phyloP scores from a whole-genome alignment of 805 yeast species.

The Wickerhamomyces chaumierensis region DNA sequence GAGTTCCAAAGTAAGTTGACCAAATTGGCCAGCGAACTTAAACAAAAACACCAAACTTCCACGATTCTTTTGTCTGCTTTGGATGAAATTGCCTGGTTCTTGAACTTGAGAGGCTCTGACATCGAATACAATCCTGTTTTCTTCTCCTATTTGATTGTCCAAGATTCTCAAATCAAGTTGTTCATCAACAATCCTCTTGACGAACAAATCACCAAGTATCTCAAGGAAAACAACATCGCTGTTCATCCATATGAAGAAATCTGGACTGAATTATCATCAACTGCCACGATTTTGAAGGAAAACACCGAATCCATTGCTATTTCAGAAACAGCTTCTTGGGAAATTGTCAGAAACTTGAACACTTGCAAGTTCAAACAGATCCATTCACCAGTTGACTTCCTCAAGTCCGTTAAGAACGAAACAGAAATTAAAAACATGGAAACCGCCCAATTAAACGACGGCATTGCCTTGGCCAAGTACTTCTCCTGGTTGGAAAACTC shows the following conservation, averaged over 20 bases:
- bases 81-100: constrained; percentile 87
- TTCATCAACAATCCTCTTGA: constrained; percentile 40
- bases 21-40: constrained; percentile 29
- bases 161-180: constrained; percentile 31
- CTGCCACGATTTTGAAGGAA: constrained; percentile 13
- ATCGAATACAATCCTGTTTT: constrained; percentile 83
- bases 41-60: constrained; percentile 20
- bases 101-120: constrained; percentile 77
- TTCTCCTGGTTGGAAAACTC: constrained; percentile 75
- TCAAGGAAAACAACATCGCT: constrained; percentile 31
- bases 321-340: constrained; percentile 59
- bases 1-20: constrained; percentile 43
- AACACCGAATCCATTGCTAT: constrained; percentile 28
- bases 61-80: constrained; percentile 57
- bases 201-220: constrained; percentile 26
- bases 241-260: constrained; percentile 45
- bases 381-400: constrained; percentile 48
- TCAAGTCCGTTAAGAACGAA: constrained; percentile 68
- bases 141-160: constrained; percentile 47
- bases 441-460: constrained; percentile 75
- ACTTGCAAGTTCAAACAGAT: constrained; percentile 27
- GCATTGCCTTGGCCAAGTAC: constrained; percentile 61
- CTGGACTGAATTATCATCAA: constrained; percentile 40
- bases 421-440: constrained; percentile 64
- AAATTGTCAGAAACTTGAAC: constrained; percentile 40